Conservation (phyloP, 208 protist species). For the Trypanosoma avium region DNA sequence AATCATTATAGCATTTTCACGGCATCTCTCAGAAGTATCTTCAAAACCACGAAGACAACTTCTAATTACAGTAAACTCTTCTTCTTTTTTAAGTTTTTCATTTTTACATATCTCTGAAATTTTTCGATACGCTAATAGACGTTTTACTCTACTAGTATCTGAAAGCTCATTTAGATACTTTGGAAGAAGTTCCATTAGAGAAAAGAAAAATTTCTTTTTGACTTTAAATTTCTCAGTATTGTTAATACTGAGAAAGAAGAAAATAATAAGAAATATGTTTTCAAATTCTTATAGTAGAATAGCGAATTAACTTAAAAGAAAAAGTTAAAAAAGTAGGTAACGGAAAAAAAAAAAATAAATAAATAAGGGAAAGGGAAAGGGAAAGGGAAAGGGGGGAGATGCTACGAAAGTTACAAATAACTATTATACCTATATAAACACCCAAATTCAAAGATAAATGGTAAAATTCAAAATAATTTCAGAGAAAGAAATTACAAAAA, state of each 20-base stretch:
- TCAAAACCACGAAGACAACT: constrained; percentile 72
- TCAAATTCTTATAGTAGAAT: no score
- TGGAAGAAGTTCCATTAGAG: constrained; percentile 64
- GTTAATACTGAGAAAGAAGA: no score
- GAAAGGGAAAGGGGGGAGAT: background rate
- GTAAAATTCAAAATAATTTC: no score
- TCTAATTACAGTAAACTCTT: constrained; percentile 63
- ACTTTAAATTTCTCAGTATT: no score
- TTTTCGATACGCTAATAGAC: constrained; percentile 63
- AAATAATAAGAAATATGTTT: no score
- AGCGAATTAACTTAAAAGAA: background rate
- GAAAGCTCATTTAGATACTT: constrained; percentile 77
- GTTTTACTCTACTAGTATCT: constrained; percentile 64
- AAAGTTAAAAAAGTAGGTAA: background rate
- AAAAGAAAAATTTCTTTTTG: background rate
- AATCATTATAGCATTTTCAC: constrained; percentile 73
- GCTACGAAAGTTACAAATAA: background rate
- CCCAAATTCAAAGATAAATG: background rate
- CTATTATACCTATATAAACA: background rate
- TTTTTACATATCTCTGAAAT: constrained; percentile 37
- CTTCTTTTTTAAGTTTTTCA: constrained; percentile 23
- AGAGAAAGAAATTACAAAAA: no score
- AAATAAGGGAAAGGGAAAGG: background rate
- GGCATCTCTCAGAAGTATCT: constrained; percentile 71
- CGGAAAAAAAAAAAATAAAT: background rate